Evolutionary conservation across 2,329 filamentous ascomycete genomes (phyloP).

Genomic region (Beauveria pseudobassiana): DNA sequence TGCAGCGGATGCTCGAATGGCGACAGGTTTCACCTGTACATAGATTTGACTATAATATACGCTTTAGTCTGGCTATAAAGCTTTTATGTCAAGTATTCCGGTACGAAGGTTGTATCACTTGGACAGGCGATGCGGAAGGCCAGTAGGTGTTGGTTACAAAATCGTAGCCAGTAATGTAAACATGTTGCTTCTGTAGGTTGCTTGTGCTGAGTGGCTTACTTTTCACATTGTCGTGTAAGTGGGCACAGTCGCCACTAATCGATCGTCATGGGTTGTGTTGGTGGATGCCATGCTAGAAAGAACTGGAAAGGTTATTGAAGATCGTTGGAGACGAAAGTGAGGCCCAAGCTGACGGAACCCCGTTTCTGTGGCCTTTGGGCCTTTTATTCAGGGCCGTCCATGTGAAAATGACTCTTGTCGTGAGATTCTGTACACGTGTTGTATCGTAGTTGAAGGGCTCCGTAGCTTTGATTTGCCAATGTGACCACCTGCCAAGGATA

Average conservation of each 20-base stretch:
- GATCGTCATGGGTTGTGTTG: too few relatives aligned
- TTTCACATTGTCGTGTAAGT: too few relatives aligned
- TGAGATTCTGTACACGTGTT: background rate
- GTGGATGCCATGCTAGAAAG: too few relatives aligned
- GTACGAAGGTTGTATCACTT: background rate
- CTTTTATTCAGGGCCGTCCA: background rate
- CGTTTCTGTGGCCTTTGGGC: background rate
- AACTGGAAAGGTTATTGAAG: background rate
- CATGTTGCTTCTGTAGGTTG: too few relatives aligned
- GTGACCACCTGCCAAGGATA: background rate
- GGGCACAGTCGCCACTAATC: too few relatives aligned
- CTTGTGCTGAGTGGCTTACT: too few relatives aligned
- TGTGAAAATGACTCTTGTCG: background rate
- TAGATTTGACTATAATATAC: slow-evolving; percentile 12
- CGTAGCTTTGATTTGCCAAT: background rate
- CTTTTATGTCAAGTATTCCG: background rate
- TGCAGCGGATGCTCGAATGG: background rate
- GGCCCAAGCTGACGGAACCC: background rate
- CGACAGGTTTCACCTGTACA: slow-evolving; percentile 4
- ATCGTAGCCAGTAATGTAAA: too few relatives aligned
- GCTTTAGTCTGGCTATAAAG: slow-evolving; percentile 7
- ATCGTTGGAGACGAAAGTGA: background rate
- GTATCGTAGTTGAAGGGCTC: background rate
- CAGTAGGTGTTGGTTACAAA: too few relatives aligned
- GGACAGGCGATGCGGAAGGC: too few relatives aligned